These are phyloP conservation scores for Fusarium sp. DNA, from an alignment of 2,329 filamentous ascomycete genomes.

Conservation along the genomic window DNA sequence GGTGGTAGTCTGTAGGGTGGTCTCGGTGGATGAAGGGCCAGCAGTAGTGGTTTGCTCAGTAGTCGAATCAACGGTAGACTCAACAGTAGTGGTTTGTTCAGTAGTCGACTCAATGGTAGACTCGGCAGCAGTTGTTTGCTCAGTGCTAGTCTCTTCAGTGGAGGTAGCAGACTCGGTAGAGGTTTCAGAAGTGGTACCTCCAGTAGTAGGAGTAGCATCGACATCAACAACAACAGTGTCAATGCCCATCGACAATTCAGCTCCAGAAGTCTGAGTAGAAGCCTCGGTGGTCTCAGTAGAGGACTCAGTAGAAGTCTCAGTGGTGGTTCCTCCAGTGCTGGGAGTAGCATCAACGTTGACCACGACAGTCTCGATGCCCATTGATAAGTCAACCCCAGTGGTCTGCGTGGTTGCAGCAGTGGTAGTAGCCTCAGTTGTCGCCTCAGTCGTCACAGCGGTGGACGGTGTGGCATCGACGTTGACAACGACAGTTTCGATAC, in stretches of 20 bases:
- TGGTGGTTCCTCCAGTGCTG: background rate
- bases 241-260: background rate
- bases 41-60: background rate
- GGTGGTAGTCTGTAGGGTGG: conserved; percentile 1
- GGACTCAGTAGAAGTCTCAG: background rate
- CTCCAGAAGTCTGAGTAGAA: background rate
- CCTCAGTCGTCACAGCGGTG: background rate
- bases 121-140: background rate
- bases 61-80: background rate
- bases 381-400: background rate
- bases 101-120: background rate
- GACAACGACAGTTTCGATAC: background rate
- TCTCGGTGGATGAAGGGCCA: background rate
- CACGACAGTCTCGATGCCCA: conserved; percentile 4
- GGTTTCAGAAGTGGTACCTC: background rate
- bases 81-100: background rate
- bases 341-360: background rate
- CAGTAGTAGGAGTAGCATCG: background rate
- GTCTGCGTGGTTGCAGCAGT: conserved; percentile 3
- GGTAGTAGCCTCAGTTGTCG: background rate
- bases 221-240: conserved; percentile 1
- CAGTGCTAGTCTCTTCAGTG: too few relatives aligned
- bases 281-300: background rate
- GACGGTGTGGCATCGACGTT: conserved; percentile 2
- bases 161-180: background rate